These are phyloP conservation scores for Lotus japonicus DNA, from an alignment of 306 rosid species.

Conservation along the genomic window DNA sequence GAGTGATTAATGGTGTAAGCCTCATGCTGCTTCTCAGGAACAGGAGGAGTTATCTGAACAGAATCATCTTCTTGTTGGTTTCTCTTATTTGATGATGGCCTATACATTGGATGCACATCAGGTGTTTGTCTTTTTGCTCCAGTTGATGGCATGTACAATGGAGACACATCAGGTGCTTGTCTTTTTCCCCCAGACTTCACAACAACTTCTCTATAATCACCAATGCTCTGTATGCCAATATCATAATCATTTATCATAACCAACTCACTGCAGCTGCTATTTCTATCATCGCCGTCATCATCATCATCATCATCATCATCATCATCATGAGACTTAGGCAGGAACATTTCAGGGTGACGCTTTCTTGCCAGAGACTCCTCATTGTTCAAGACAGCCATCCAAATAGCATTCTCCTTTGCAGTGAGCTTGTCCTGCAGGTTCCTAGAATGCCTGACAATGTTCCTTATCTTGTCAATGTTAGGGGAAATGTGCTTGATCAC, in stretches of 20 bases:
- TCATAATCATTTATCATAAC: background rate
- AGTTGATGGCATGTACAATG: too few relatives aligned
- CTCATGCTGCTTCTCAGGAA: too few relatives aligned
- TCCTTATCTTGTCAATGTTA: constrained; percentile 42
- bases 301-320: too few relatives aligned
- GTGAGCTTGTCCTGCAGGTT: constrained; percentile 65
- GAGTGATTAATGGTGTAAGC: background rate
- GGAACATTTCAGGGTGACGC: background rate
- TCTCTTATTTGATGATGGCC: background rate
- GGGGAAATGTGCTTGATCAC: constrained; percentile 70
- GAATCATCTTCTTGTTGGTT: background rate
- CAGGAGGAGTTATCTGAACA: background rate
- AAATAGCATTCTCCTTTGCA: constrained; percentile 60
- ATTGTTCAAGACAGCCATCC: constrained; percentile 48
- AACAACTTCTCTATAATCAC: background rate
- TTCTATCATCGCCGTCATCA: too few relatives aligned
- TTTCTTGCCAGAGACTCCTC: constrained; percentile 48
- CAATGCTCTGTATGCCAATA: background rate
- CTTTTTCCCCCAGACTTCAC: too few relatives aligned
- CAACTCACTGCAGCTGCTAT: too few relatives aligned
- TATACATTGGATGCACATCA: background rate
- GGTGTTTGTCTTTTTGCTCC: too few relatives aligned
- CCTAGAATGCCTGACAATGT: constrained; percentile 45
- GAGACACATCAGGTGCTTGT: background rate
- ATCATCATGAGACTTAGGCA: background rate